Base-by-base conservation (phyloP, 108 stramenopile genomes). In the Stephanodiscus minutulus region DNA sequence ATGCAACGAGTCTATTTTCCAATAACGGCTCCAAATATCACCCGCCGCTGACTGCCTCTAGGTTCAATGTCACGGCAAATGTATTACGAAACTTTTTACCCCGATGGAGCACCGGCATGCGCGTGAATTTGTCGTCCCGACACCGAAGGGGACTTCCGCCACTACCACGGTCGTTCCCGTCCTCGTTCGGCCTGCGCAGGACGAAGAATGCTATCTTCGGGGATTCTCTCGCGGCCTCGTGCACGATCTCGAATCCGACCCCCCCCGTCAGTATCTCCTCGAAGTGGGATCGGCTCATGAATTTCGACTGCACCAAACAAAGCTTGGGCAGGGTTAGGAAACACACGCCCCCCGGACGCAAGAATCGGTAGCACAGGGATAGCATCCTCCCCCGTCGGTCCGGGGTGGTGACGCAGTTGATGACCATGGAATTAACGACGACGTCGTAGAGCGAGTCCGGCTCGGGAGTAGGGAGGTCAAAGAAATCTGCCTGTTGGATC, bases 391-490 rank as follows among this genome's bases (percentile, higher is more conserved):
- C 97, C 8, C 97, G 82, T 54, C 85, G 85, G 5, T 64, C 69
- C 2, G 94, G 75, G 27, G 85, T 90, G 1, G 93, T 89, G 29
- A 98, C 94, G 72, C 92, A 98, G 60, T 98, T 98, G 25, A 98
- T 73, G 9, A 98, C 97, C 96, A 98, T 96, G n/a, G 91, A 90
- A 61, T 95, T 96, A 11, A 79, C 78, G 10, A 74, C 50, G 12
- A 74, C 73, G 37, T 83, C 78, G 31, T 69, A 79, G 77, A 39
- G 50, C 74, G 85, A 57, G 64, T 62, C 29, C 57, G 12, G 4
- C 46, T 28, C 24, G 46, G 25, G 29, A 4, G 39, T 4, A 11
- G 39, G 39, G 13, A 25, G 71, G 29, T 82, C 69, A 49, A 96
- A 83, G 77, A 98, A 98, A 77, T 98, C 96, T 9, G 72, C 66